Evolutionary conservation across 1,284 basidiomycete genomes (phyloP).

Genomic region (Sanghuangporus baumii): DNA sequence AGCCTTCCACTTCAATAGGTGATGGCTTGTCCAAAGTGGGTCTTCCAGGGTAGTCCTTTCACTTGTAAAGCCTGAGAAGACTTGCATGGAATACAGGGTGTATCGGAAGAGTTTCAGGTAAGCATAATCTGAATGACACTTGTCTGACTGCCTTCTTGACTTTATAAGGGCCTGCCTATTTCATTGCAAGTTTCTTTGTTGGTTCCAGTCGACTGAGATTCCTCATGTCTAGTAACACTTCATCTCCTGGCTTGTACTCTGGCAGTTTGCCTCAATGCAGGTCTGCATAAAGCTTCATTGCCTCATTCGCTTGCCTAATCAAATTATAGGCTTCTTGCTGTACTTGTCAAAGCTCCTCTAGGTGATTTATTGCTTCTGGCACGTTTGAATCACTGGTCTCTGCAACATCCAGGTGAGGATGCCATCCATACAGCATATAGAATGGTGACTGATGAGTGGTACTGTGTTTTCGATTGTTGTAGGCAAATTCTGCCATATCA

Average conservation of each 20-base stretch:
- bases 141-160: too few species aligned
- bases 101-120: too few species aligned
- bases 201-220: too few species aligned
- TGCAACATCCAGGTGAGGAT: neutral
- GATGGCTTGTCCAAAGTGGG: neutral
- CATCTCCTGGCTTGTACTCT: neutral
- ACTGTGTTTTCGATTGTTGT: slow-evolving; percentile 3
- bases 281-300: slow-evolving; percentile 20
- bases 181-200: too few species aligned
- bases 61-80: too few species aligned
- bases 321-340: neutral
- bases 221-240: too few species aligned
- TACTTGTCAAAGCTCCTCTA: neutral
- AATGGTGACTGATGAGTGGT: neutral
- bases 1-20: neutral
- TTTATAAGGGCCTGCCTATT: too few species aligned
- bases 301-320: slow-evolving; percentile 22
- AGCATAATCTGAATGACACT: too few species aligned
- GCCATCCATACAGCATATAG: neutral
- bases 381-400: neutral
- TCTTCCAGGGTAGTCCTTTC: too few species aligned
- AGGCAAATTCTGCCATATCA: slow-evolving; percentile 24
- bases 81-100: too few species aligned
- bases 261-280: slow-evolving; percentile 14
- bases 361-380: neutral